Evolutionary conservation across 257 asterid genomes (phyloP).

Genomic region (Datura wrightii): DNA sequence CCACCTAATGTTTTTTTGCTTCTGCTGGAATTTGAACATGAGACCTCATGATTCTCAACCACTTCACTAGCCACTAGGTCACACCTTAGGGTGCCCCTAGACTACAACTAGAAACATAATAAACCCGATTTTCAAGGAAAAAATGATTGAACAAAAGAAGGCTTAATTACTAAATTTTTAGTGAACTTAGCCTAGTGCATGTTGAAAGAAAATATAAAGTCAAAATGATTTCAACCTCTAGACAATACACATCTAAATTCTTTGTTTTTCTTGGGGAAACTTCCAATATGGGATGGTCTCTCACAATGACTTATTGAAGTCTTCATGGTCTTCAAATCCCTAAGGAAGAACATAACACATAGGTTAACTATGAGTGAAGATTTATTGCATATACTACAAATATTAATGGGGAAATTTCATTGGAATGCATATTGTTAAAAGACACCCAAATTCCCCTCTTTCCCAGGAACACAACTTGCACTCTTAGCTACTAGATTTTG

Average conservation of each 20-base stretch:
- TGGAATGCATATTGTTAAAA: neutral
- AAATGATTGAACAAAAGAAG: neutral
- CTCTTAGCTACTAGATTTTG: neutral
- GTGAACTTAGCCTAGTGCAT: neutral
- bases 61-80: neutral
- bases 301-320: slow-evolving; percentile 9
- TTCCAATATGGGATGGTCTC: neutral
- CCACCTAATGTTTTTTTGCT: neutral
- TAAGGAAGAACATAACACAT: neutral
- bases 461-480: neutral
- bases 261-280: neutral
- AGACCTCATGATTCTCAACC: neutral
- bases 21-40: neutral
- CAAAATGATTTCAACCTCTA: slow-evolving; percentile 5
- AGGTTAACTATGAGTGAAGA: neutral
- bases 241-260: neutral
- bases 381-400: slow-evolving; percentile 23
- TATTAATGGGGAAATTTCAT: neutral
- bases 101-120: neutral
- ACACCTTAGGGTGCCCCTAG: neutral
- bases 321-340: neutral
- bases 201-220: neutral
- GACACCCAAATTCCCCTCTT: neutral
- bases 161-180: neutral
- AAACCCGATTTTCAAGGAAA: neutral